Evolutionary conservation across 2,329 filamentous ascomycete species (phyloP), one percentile per base, ranked within the genome.

Genomic region (Microcyclospora pomicola): DNA sequence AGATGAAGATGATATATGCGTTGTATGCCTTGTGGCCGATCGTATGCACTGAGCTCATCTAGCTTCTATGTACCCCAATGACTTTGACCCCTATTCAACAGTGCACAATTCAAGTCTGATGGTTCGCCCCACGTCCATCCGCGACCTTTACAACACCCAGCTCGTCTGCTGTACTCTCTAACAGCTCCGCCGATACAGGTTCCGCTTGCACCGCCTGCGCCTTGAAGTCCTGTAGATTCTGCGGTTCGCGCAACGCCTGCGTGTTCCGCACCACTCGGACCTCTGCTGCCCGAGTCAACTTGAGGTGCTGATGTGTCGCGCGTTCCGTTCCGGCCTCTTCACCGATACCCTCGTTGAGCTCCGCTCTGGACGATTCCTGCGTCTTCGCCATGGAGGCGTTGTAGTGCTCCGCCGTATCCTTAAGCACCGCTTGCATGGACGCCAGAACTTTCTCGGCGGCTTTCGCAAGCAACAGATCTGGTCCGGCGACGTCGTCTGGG

Each of bases 371-470:
- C 41, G 69, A 63, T 9, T 51, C 61, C 38, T 67, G 56, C 36
- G 63, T 59, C 28, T 56, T 64, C 65, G 88, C 73, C 49, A 76
- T 36, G 10, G 33, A 75, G 43, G 69, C 66, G 49, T 78, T 70
- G 40, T 85, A 82, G 48, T 72, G 74, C 43, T 68, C 67, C 48
- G 75, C 71, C 6, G 80, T 83, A 57, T 72, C 72, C 47, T 68
- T 67, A 33, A 98, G 66, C 30, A 96, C 77, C 49, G 79, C 75
- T 55, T 95, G 84, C 88, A 98, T 96, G 55, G 81, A 91, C 7
- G 82, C 85, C 16, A 96, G 64, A 5, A 94, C 88, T 65, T 82
- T 91, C 62, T 91, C 82, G 2, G 79, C 76, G 0, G 91, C 86
- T 44, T 71, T 75, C 1, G 87, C 87, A 9, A 98, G 72, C 3